Base-by-base conservation (phyloP, 805 yeast genomes). In the Priceomyces carsonii region DNA sequence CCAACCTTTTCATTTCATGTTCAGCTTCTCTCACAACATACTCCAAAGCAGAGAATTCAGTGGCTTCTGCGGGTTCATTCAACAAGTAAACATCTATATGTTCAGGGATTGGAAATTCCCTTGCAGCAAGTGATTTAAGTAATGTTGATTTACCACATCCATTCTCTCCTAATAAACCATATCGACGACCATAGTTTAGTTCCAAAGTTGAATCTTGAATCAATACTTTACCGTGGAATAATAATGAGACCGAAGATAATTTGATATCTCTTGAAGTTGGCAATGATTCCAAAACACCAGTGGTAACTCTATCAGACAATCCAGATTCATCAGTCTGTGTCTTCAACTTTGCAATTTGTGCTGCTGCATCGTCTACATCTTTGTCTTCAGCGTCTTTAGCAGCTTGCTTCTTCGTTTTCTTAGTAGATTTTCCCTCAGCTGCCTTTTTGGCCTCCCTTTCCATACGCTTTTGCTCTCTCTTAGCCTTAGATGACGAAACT, bases 91-190 rank as follows among this genome's bases (percentile, higher is more conserved):
- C 76, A 71, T 93, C 99, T 51, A 93, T 87, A 47, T 73, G 77
- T 48, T 83, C 93, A 28, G 99, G 98, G 51, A 91, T 76, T 40
- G 99, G 99, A 69, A 76, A 93, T 69, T 93, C 99, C 64, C 96
- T 80, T 34, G 95, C 95, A 40, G 98, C 97, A 53, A 93, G 66
- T 26, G 98, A 85, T 66, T 87, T 87, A 61, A 93, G 71, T 55
- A 93, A 82, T 16, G 99, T 93, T 31, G 97, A 89, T 69, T 93
- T 93, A 72, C 99, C 99, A 73, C 98, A 93, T 48, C 99, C 99
- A 66, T 93, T 93, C 68, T 90, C 98, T 57, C 99, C 99, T 58
- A 93, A 76, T 44, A 93, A 75, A 71, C 99, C 99, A 63, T 93
- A 93, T 69, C 96, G 83, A 72, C 97, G 85, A 61, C 98, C 99